A percentile compares a stretch with the other conserved stretches of the same genome.
Conservation (phyloP, 176 grass and related monocot genomes). For the Poa pratensis region DNA sequence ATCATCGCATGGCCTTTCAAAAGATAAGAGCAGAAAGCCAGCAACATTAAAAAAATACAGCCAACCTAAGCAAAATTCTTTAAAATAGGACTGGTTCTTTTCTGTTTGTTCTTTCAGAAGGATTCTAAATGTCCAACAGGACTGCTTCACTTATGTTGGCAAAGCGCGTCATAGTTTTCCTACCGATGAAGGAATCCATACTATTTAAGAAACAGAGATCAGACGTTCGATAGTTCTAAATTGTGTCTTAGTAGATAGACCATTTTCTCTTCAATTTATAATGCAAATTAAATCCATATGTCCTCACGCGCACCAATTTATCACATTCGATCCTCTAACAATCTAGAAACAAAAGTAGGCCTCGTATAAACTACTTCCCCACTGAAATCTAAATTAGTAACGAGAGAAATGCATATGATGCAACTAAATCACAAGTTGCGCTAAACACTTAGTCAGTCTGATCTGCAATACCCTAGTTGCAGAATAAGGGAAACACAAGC, state of each 20-base stretch:
- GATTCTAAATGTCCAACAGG: not conserved
- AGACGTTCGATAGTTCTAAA: not conserved
- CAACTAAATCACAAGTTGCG: constrained; percentile 3
- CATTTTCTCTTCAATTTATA: not conserved
- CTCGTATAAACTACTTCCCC: not conserved
- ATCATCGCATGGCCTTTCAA: not conserved
- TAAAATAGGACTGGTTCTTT: not conserved
- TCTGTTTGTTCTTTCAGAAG: not conserved
- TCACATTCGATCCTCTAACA: not conserved
- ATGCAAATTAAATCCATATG: not conserved
- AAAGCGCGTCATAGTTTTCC: not conserved
- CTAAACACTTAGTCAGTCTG: not conserved
- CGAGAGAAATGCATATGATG: not conserved
- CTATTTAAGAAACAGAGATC: not conserved
- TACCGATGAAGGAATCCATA: not conserved
- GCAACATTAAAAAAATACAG: not conserved
- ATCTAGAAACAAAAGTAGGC: not conserved
- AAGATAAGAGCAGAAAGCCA: not conserved
- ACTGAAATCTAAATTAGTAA: not conserved
- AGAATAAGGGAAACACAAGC: not conserved
- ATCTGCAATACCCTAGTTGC: constrained; percentile 9
- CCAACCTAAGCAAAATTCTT: not conserved
- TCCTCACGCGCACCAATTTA: not conserved
- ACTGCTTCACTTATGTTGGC: not conserved
- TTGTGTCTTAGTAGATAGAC: not conserved